These are phyloP conservation scores for Coniochaeta ligniaria DNA, from an alignment of 2,329 filamentous ascomycete species.

Conservation along the genomic window DNA sequence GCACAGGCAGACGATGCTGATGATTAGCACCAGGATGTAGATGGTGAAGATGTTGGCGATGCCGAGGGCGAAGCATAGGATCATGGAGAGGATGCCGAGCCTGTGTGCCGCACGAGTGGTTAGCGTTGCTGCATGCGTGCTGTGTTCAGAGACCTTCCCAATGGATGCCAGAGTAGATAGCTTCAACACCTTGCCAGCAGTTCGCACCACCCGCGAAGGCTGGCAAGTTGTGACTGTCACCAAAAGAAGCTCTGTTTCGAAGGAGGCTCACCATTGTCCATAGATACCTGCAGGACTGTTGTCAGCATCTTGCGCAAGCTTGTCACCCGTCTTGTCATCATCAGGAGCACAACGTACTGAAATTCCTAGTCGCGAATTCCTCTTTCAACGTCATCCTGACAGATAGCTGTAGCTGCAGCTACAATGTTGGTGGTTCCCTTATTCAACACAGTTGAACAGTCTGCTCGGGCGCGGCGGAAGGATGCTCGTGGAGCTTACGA, in stretches of 20 bases:
- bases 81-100: constrained; percentile 64
- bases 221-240: neutral
- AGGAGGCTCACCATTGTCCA: constrained; percentile 59
- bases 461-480: neutral
- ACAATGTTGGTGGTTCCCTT: neutral
- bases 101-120: constrained; percentile 29
- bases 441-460: neutral
- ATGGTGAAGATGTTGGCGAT: constrained; percentile 61
- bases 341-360: constrained; percentile 46
- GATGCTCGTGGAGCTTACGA: neutral
- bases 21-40: constrained; percentile 38
- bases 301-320: constrained; percentile 21
- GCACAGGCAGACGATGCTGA: constrained; percentile 48
- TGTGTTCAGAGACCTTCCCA: neutral
- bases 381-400: constrained; percentile 63
- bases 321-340: neutral
- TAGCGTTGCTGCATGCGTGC: constrained; percentile 6
- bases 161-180: too few relatives aligned
- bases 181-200: neutral
- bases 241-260: neutral
- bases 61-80: constrained; percentile 62
- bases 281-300: constrained; percentile 55
- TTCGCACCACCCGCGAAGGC: neutral
- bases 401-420: constrained; percentile 10
- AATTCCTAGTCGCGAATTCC: constrained; percentile 66